Evolutionary conservation across 345 rosid species (phyloP).

Genomic region (Abelmoschus esculentus): DNA sequence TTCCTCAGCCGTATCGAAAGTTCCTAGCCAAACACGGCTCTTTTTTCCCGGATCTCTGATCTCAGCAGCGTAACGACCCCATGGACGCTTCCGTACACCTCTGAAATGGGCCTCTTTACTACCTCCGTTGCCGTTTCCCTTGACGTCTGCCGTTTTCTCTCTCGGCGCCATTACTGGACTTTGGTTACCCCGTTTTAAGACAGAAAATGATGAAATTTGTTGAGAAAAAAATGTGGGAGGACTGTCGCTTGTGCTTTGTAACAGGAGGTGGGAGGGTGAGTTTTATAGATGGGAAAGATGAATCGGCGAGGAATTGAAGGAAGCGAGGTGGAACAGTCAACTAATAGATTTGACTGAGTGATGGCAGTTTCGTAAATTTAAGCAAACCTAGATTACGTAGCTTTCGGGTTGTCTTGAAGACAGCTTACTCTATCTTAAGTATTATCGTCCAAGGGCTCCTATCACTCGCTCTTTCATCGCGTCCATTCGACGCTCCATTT

Average conservation of each 20-base stretch:
- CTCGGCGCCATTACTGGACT: constrained; percentile 39
- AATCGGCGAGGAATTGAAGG: constrained; percentile 13
- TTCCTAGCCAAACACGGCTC: constrained; percentile 79
- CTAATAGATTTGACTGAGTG: constrained; percentile 30
- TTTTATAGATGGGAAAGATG: constrained; percentile 20
- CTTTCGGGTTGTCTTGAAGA: constrained; percentile 19
- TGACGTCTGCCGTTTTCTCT: constrained; percentile 28
- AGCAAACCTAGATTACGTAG: constrained; percentile 21
- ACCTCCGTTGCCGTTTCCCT: constrained; percentile 11
- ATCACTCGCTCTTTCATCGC: not conserved
- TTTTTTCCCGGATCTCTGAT: constrained; percentile 72
- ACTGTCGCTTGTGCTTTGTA: not conserved
- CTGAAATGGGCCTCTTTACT: constrained; percentile 47
- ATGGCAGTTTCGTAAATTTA: constrained; percentile 11
- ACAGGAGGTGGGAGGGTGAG: not conserved
- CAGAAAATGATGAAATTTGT: not conserved
- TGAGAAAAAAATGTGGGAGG: too few species aligned
- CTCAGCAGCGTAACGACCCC: constrained; percentile 89
- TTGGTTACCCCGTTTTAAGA: not conserved
- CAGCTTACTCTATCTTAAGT: constrained; percentile 1
- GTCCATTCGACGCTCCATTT: not conserved
- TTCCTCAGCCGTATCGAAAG: constrained; percentile 68
- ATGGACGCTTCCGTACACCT: constrained; percentile 86
- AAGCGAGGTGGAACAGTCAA: constrained; percentile 19
- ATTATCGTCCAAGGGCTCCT: constrained; percentile 12